Conservation (phyloP, 441 rosid species). For the Bocquillonia castaneifolia region DNA sequence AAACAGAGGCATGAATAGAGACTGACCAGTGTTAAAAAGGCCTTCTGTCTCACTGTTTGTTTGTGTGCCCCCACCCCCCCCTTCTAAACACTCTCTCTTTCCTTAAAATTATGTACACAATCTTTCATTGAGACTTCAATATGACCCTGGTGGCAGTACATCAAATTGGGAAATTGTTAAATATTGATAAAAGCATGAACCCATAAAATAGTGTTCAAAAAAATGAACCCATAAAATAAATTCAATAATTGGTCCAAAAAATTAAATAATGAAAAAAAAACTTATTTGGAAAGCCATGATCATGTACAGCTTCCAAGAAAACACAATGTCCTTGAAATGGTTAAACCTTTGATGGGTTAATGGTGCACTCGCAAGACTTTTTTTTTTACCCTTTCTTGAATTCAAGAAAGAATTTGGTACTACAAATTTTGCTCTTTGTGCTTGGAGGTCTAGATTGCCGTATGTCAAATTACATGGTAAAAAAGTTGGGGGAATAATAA, state of each 20-base stretch:
- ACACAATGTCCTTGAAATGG: neutral
- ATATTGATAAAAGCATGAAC: neutral
- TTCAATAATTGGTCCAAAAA: too few species aligned
- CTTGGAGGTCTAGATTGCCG: neutral
- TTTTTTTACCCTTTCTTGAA: too few species aligned
- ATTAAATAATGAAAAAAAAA: too few species aligned
- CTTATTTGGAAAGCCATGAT: neutral
- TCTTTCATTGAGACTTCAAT: neutral
- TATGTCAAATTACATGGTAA: neutral
- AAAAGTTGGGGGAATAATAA: neutral
- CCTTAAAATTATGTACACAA: neutral
- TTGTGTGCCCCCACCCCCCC: slow-evolving; percentile 1
- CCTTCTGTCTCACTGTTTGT: slow-evolving; percentile 5
- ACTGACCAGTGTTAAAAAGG: slow-evolving; percentile 5
- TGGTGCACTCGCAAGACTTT: neutral
- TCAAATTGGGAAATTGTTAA: neutral
- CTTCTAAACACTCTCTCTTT: neutral
- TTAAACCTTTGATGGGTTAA: neutral
- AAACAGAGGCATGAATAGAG: slow-evolving; percentile 11
- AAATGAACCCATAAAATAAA: too few species aligned
- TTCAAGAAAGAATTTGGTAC: neutral
- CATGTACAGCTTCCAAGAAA: neutral
- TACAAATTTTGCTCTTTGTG: neutral
- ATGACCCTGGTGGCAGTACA: neutral
- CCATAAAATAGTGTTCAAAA: neutral